Percentiles rank a stretch among this genome's conserved stretches.
Evolutionary conservation across 345 rosid genomes (phyloP).

Genomic region (Barbarea vulgaris): DNA sequence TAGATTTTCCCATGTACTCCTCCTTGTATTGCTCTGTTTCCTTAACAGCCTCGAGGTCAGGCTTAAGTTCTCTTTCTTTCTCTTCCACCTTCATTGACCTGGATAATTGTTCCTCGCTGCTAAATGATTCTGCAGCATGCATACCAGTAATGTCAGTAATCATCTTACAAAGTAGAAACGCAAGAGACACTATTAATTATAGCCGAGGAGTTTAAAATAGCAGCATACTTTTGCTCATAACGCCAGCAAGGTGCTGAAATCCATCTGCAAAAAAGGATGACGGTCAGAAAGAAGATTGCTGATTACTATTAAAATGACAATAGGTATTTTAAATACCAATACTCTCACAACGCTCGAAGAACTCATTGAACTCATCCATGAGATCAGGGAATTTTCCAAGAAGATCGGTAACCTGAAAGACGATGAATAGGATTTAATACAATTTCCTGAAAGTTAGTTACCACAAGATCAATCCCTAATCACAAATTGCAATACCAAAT

Average conservation of each 20-base stretch:
- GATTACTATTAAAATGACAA: constrained; percentile 25
- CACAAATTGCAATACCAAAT: constrained; percentile 50
- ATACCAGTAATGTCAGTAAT: constrained; percentile 32
- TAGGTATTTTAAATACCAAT: constrained; percentile 55
- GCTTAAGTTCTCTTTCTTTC: constrained; percentile 69
- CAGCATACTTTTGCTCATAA: constrained; percentile 87
- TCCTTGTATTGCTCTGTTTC: constrained; percentile 73
- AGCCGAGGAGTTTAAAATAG: constrained; percentile 4
- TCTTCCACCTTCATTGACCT: constrained; percentile 71
- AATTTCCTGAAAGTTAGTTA: constrained; percentile 17
- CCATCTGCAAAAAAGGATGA: constrained; percentile 65
- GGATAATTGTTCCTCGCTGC: constrained; percentile 54
- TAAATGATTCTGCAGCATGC: constrained; percentile 61
- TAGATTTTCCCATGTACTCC: constrained; percentile 79
- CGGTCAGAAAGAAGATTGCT: constrained; percentile 31
- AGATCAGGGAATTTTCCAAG: constrained; percentile 86
- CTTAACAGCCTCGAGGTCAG: constrained; percentile 60
- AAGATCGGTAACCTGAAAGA: constrained; percentile 73
- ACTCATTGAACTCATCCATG: constrained; percentile 87
- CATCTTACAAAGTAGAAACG: constrained; percentile 14
- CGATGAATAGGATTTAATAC: neutral
- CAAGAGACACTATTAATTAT: constrained; percentile 6
- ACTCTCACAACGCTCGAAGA: constrained; percentile 85
- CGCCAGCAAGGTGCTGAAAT: constrained; percentile 74
- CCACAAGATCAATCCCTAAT: constrained; percentile 29